These are phyloP conservation scores for Aurantiochytrium sp. DNA, from an alignment of 108 stramenopile genomes.

Conservation along the genomic window DNA sequence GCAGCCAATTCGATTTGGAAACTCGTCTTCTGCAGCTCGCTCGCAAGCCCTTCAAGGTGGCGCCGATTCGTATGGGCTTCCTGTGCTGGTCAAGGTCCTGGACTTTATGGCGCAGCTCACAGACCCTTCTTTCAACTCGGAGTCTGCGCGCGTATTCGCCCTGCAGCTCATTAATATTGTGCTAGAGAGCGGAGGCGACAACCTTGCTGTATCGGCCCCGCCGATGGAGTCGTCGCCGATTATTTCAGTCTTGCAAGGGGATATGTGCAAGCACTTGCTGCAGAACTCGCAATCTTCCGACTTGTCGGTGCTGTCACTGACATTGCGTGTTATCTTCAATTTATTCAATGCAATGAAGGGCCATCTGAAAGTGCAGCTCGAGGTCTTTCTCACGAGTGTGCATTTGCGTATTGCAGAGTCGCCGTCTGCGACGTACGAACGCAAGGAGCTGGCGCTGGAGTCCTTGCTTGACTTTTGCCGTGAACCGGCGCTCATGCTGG, in stretches of 20 bases:
- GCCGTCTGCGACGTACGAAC: constrained; percentile 57
- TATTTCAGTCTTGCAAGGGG: constrained; percentile 65
- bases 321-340: constrained; percentile 88
- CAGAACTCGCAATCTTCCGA: constrained; percentile 69
- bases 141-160: constrained; percentile 59
- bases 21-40: neutral
- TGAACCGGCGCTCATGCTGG: constrained; percentile 81
- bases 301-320: constrained; percentile 67
- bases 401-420: constrained; percentile 63
- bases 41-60: neutral
- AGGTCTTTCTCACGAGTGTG: constrained; percentile 85
- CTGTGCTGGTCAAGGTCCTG: constrained; percentile 42
- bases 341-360: constrained; percentile 86
- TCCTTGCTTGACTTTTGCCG: constrained; percentile 80
- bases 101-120: constrained; percentile 63
- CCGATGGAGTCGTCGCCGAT: neutral
- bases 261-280: constrained; percentile 80
- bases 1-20: neutral
- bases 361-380: constrained; percentile 87
- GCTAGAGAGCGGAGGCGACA: constrained; percentile 61
- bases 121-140: constrained; percentile 66
- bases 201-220: constrained; percentile 5
- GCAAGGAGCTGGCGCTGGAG: constrained; percentile 85
- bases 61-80: neutral
- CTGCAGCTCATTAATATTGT: constrained; percentile 84